Percentiles rank a stretch among this genome's conserved stretches.
phyloP scores from a whole-genome alignment of 73 alveolate genomes.

The Symbiodinium natans region DNA sequence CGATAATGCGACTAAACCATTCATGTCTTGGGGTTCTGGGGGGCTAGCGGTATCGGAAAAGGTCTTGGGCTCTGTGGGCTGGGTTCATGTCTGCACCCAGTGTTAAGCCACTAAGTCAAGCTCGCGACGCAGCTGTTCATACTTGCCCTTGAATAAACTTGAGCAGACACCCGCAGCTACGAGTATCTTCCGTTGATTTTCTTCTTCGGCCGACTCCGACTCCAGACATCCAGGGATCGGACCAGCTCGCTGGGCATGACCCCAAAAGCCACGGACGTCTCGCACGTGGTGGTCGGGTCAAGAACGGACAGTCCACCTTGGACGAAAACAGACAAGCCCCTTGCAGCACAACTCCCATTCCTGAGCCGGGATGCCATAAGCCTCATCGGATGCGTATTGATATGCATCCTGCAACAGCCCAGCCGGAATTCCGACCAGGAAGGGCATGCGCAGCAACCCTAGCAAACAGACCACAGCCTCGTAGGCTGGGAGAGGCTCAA shows the following conservation, averaged over 20 bases:
- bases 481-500: slow-evolving; percentile 7
- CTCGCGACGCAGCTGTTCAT: too few species aligned
- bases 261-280: slow-evolving; percentile 56
- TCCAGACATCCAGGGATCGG: background rate
- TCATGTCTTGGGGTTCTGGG: too few species aligned
- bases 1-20: too few species aligned
- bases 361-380: background rate
- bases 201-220: background rate
- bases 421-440: background rate
- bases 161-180: too few species aligned
- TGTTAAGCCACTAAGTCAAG: too few species aligned
- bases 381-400: background rate
- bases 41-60: too few species aligned
- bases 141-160: too few species aligned
- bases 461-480: background rate
- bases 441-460: background rate
- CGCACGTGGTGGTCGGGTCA: slow-evolving; percentile 81
- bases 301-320: slow-evolving; percentile 56
- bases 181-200: too few species aligned
- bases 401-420: background rate
- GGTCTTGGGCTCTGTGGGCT: too few species aligned
- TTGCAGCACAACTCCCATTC: too few species aligned
- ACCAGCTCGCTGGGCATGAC: slow-evolving; percentile 66
- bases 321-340: background rate
- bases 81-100: too few species aligned